Evolutionary conservation across 768 basidiomycete genomes (phyloP).

Genomic region (Phlegmacium glaucopus): DNA sequence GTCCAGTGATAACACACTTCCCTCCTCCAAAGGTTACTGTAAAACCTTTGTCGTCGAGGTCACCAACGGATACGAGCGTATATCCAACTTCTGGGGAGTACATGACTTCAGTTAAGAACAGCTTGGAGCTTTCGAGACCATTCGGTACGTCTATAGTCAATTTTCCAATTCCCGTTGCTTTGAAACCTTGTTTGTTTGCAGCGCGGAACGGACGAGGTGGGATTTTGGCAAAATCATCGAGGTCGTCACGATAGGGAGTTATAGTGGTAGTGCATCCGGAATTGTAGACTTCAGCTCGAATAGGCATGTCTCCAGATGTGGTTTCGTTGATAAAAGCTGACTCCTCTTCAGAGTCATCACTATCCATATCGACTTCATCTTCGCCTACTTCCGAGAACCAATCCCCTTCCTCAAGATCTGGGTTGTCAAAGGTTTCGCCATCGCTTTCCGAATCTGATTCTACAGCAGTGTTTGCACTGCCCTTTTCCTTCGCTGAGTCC

Average conservation of each 20-base stretch:
- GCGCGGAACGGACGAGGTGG: conserved; percentile 21
- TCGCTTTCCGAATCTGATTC: conserved; percentile 11
- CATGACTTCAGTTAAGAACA: conserved; percentile 31
- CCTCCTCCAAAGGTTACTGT: too few relatives aligned
- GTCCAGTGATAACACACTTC: too few relatives aligned
- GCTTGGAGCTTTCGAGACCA: conserved; percentile 19
- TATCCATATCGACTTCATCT: too few relatives aligned
- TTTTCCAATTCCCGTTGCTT: conserved; percentile 25
- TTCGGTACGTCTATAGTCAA: conserved; percentile 30
- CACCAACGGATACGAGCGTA: too few relatives aligned
- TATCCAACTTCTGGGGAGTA: too few relatives aligned
- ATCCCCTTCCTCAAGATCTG: too few relatives aligned
- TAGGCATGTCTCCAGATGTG: too few relatives aligned
- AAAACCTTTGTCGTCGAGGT: too few relatives aligned
- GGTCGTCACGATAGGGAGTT: conserved; percentile 22
- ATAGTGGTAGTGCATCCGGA: conserved; percentile 28
- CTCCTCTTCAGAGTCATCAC: too few relatives aligned
- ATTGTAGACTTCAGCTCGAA: conserved; percentile 19
- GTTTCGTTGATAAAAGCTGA: too few relatives aligned
- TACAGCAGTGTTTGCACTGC: conserved; percentile 9
- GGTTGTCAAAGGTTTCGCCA: neutral
- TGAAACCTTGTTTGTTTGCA: conserved; percentile 31
- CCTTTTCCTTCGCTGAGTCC: conserved; percentile 6
- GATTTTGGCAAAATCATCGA: conserved; percentile 21
- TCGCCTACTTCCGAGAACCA: too few relatives aligned